A percentile compares a stretch with the other conserved stretches of the same genome.
Evolutionary conservation across 2,329 filamentous ascomycete genomes (phyloP).

Genomic region (Atkinsonella texensis): DNA sequence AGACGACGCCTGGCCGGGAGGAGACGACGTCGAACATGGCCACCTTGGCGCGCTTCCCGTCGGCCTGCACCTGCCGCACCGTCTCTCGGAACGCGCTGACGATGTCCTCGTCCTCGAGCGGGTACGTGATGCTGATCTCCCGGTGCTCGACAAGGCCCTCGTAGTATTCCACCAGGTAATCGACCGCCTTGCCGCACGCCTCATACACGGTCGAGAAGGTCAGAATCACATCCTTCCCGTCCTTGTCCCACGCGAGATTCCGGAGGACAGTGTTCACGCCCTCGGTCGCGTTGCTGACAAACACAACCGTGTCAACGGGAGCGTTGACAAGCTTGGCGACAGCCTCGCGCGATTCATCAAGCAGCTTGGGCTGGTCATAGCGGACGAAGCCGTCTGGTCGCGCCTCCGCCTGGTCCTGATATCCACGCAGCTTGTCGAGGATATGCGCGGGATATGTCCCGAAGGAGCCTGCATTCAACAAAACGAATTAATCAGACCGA

Average conservation of each 20-base stretch:
- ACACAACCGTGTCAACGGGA: slow-evolving; percentile 54
- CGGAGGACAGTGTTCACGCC: slow-evolving; percentile 71
- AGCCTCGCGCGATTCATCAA: slow-evolving; percentile 57
- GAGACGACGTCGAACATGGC: slow-evolving; percentile 68
- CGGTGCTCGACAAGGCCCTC: slow-evolving; percentile 29
- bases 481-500: neutral
- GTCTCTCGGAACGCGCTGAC: slow-evolving; percentile 46
- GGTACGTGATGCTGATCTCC: slow-evolving; percentile 53
- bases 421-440: slow-evolving; percentile 44
- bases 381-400: slow-evolving; percentile 67
- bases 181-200: slow-evolving; percentile 61
- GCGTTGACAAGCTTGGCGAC: slow-evolving; percentile 56
- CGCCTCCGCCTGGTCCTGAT: slow-evolving; percentile 55
- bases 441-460: slow-evolving; percentile 60
- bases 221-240: slow-evolving; percentile 66
- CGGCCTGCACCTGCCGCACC: slow-evolving; percentile 37
- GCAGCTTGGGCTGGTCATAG: slow-evolving; percentile 47
- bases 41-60: slow-evolving; percentile 51
- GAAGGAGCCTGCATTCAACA: slow-evolving; percentile 51
- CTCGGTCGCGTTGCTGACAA: slow-evolving; percentile 71
- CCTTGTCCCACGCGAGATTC: slow-evolving; percentile 53
- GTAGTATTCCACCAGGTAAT: slow-evolving; percentile 58
- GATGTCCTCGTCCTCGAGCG: slow-evolving; percentile 57
- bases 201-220: slow-evolving; percentile 72
- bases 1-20: slow-evolving; percentile 63